These are phyloP conservation scores for Anethum foeniculum DNA, from an alignment of 140 eudicot genomes.

Conservation along the genomic window DNA sequence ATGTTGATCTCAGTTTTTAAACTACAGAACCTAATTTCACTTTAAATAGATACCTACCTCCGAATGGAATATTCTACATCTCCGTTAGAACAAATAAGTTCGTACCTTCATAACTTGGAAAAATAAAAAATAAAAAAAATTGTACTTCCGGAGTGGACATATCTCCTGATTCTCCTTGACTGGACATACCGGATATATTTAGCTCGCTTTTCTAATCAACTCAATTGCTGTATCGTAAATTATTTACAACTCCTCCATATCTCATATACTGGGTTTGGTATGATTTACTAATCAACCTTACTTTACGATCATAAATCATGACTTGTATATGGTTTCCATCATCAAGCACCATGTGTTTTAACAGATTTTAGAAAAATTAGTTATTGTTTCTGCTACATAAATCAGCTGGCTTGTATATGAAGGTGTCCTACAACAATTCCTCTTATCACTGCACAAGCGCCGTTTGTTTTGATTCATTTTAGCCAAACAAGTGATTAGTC, in stretches of 20 bases:
- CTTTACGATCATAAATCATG: not conserved
- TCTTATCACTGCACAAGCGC: not conserved
- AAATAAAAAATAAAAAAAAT: too few relatives aligned
- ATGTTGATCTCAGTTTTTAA: not conserved
- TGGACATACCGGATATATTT: too few relatives aligned
- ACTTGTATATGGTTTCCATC: not conserved
- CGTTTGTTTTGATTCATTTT: not conserved
- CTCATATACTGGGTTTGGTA: not conserved
- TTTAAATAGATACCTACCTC: not conserved
- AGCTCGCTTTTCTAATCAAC: too few relatives aligned
- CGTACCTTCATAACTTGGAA: too few relatives aligned
- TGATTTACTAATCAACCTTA: not conserved
- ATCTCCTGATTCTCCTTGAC: too few relatives aligned
- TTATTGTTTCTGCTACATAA: not conserved
- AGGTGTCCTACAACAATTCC: not conserved
- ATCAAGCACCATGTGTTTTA: not conserved
- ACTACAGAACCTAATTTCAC: not conserved
- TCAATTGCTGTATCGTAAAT: too few relatives aligned
- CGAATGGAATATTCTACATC: not conserved
- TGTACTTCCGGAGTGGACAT: too few relatives aligned
- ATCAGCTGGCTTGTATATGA: not conserved
- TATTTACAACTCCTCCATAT: too few relatives aligned
- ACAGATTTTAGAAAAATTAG: not conserved
- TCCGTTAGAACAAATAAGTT: too few relatives aligned
- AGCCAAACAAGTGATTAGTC: not conserved